phyloP scores from a whole-genome alignment of 2,329 filamentous ascomycete genomes.

The Neopestalotiopsis rosae region DNA sequence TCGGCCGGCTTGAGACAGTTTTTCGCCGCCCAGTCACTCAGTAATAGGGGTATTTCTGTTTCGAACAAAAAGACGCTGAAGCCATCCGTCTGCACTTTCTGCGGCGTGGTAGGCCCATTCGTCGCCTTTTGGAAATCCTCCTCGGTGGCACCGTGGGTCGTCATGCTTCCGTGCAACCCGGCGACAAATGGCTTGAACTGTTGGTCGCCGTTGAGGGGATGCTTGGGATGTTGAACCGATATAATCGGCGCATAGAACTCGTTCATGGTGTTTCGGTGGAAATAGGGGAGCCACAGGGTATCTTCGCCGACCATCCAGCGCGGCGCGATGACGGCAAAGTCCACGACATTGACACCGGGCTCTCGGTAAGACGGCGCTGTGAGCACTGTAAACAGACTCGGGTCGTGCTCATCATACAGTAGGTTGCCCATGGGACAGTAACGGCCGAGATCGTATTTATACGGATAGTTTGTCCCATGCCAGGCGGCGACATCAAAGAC shows the following conservation, averaged over 20 bases:
- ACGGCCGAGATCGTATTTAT: conserved; percentile 80
- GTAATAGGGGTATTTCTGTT: conserved; percentile 10
- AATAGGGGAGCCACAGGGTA: conserved; percentile 76
- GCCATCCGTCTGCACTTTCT: conserved; percentile 11
- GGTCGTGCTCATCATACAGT: conserved; percentile 79
- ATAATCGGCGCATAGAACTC: conserved; percentile 69
- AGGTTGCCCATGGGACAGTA: conserved; percentile 78
- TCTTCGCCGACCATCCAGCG: conserved; percentile 73
- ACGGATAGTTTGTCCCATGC: conserved; percentile 82
- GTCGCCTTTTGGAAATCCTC: conserved; percentile 9
- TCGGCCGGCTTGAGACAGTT: conserved; percentile 4
- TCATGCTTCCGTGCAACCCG: conserved; percentile 74
- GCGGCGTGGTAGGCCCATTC: background rate
- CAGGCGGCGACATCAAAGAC: conserved; percentile 82
- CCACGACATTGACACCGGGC: conserved; percentile 68
- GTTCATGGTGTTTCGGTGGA: conserved; percentile 72
- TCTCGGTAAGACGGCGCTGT: conserved; percentile 65
- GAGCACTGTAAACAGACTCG: conserved; percentile 77
- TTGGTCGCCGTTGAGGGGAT: conserved; percentile 53
- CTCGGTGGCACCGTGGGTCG: conserved; percentile 55
- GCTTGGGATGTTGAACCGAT: conserved; percentile 62
- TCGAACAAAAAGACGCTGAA: conserved; percentile 7
- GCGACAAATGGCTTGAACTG: conserved; percentile 63
- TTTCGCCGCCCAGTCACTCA: conserved; percentile 16
- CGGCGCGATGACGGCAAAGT: conserved; percentile 77